A percentile compares a stretch with the other conserved stretches of the same genome.
phyloP scores from a whole-genome alignment of 768 basidiomycete genomes.

The Pisolithus microcarpus region DNA sequence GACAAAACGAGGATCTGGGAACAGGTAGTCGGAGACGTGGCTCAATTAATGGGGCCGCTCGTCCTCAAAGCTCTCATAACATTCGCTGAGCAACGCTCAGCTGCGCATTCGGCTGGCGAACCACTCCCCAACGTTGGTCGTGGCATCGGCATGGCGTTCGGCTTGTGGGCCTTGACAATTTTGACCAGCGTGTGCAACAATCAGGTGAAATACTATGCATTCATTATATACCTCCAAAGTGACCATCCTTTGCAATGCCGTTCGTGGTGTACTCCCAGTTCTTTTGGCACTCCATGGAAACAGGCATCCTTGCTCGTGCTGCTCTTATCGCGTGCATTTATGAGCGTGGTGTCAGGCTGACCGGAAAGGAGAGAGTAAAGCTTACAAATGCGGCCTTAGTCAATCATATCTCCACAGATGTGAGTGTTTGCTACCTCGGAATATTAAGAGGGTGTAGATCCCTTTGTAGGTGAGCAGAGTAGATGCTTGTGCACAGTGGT shows the following conservation, averaged over 20 bases:
- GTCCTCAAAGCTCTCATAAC: constrained; percentile 57
- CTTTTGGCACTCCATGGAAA: constrained; percentile 64
- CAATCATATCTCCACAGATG: constrained; percentile 61
- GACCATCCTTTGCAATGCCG: background rate
- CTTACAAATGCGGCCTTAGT: constrained; percentile 56
- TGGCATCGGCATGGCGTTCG: constrained; percentile 55
- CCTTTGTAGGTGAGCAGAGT: constrained; percentile 42
- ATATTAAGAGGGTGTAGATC: background rate
- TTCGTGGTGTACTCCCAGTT: constrained; percentile 33
- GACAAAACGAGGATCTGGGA: background rate
- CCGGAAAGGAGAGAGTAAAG: constrained; percentile 55
- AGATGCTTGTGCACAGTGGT: constrained; percentile 64
- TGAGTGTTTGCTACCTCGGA: constrained; percentile 24
- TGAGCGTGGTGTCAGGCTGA: constrained; percentile 58
- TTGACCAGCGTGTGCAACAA: constrained; percentile 52
- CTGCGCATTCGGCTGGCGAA: constrained; percentile 31
- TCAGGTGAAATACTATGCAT: constrained; percentile 34
- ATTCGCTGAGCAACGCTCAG: constrained; percentile 44
- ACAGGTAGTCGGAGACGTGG: constrained; percentile 53
- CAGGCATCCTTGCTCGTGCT: constrained; percentile 57
- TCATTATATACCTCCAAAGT: background rate
- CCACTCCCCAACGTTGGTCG: constrained; percentile 37
- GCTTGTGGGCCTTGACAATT: constrained; percentile 44
- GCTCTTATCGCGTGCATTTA: constrained; percentile 67
- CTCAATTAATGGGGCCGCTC: constrained; percentile 57